Evolutionary conservation across 1,284 basidiomycete genomes (phyloP).

Genomic region (Sphaerobolus stellatus): DNA sequence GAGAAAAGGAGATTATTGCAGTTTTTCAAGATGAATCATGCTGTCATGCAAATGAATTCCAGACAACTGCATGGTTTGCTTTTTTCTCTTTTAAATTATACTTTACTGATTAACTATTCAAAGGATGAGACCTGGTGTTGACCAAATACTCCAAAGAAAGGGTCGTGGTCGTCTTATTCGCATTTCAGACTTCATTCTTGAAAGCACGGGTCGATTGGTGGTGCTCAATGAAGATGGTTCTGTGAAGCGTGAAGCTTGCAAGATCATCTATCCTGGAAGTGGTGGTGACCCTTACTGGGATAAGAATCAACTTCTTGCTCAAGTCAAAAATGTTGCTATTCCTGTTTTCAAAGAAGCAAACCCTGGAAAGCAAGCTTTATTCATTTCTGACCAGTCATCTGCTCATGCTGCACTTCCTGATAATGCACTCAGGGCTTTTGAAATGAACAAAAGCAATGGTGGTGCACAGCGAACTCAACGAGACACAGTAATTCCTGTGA

Average conservation of each 20-base stretch:
- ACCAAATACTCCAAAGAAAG: constrained; percentile 16
- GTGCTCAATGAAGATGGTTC: constrained; percentile 9
- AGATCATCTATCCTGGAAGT: constrained; percentile 30
- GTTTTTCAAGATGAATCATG: constrained; percentile 36
- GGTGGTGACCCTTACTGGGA: constrained; percentile 32
- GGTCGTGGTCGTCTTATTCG: constrained; percentile 19
- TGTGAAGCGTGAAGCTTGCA: constrained; percentile 19
- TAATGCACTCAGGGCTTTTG: constrained; percentile 32
- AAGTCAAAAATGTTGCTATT: constrained; percentile 21
- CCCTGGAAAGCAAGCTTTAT: too few species aligned
- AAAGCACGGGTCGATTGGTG: constrained; percentile 15
- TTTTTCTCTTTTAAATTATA: not conserved
- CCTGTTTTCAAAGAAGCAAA: constrained; percentile 26
- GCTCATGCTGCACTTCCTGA: constrained; percentile 29
- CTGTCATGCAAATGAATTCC: constrained; percentile 30
- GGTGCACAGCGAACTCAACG: constrained; percentile 12
- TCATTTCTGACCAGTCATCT: constrained; percentile 37
- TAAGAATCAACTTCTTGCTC: constrained; percentile 19
- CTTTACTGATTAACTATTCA: too few species aligned
- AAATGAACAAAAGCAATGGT: constrained; percentile 35
- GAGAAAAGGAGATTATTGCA: constrained; percentile 30
- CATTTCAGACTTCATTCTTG: constrained; percentile 21
- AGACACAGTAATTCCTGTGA: constrained; percentile 1
- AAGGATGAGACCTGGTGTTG: too few species aligned
- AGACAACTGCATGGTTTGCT: constrained; percentile 13